Percentiles rank a stretch among this genome's conserved stretches.
Evolutionary conservation across 2,329 filamentous ascomycete species (phyloP).

Genomic region (Orbilia javanica): DNA sequence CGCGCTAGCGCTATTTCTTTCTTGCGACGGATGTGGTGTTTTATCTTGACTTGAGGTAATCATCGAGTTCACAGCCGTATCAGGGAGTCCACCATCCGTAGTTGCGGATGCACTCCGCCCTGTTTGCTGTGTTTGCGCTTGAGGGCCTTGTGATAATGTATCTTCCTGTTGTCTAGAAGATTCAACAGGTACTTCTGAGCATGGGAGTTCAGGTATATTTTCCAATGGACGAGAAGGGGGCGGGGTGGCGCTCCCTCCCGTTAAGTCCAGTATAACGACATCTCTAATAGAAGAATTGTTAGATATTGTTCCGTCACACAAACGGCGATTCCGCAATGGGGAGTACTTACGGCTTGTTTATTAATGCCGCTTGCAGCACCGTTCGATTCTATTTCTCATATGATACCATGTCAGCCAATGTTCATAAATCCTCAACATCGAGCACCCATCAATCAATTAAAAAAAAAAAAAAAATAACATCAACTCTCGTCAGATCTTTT

Average conservation of each 20-base stretch:
- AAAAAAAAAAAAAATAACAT: background rate
- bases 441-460: background rate
- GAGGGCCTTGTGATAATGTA: slow-evolving; percentile 4
- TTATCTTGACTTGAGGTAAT: slow-evolving; percentile 13
- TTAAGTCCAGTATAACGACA: background rate
- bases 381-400: background rate
- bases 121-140: background rate
- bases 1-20: background rate
- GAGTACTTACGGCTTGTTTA: background rate
- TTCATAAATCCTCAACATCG: background rate
- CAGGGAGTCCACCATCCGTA: slow-evolving; percentile 21
- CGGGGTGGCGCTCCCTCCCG: background rate
- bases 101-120: background rate
- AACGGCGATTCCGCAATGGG: background rate
- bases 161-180: background rate
- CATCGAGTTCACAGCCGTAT: slow-evolving; percentile 28
- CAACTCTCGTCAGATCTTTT: slow-evolving; percentile 54
- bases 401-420: background rate
- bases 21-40: background rate
- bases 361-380: no score
- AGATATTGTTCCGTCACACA: background rate
- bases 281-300: background rate
- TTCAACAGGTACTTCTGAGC: background rate
- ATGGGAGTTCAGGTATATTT: background rate
- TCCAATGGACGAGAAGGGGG: background rate